phyloP scores from a whole-genome alignment of 2,329 filamentous ascomycete genomes.

The Neofusicoccum cordaticola region DNA sequence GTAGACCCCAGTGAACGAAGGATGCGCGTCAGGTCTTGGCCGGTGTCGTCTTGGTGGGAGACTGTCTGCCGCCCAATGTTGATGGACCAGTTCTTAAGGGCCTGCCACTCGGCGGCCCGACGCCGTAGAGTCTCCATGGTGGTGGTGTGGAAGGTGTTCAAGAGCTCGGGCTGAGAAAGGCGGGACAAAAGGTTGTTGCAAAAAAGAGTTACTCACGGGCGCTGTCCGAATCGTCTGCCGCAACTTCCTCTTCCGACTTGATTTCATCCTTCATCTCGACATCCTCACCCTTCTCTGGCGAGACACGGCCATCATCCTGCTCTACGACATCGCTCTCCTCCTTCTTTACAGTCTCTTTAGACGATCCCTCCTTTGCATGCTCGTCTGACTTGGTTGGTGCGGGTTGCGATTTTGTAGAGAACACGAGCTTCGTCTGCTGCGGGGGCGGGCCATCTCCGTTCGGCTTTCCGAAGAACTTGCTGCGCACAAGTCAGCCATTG shows the following conservation, averaged over 20 bases:
- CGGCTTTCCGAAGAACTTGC: constrained; percentile 78
- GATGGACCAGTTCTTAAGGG: too few relatives aligned
- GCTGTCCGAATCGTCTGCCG: constrained; percentile 1
- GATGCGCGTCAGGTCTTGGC: background rate
- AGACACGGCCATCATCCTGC: constrained; percentile 2
- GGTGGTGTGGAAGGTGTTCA: background rate
- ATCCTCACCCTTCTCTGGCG: constrained; percentile 5
- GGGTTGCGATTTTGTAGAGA: constrained; percentile 52
- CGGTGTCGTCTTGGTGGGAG: background rate
- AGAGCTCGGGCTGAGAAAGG: background rate
- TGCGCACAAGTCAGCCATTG: constrained; percentile 38
- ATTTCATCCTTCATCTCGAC: constrained; percentile 13
- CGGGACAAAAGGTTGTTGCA: background rate
- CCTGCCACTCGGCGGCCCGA: background rate
- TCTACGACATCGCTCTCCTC: constrained; percentile 21
- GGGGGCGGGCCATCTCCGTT: constrained; percentile 59
- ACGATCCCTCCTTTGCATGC: background rate
- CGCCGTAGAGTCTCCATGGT: background rate
- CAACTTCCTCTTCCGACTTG: background rate
- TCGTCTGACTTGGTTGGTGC: background rate
- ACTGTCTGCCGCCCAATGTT: too few relatives aligned
- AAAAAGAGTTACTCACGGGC: background rate
- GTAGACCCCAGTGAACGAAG: background rate
- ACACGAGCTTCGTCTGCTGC: constrained; percentile 73
- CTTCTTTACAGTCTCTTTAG: background rate